Conservation (phyloP, 305 asterid species). For the Withania somnifera region DNA sequence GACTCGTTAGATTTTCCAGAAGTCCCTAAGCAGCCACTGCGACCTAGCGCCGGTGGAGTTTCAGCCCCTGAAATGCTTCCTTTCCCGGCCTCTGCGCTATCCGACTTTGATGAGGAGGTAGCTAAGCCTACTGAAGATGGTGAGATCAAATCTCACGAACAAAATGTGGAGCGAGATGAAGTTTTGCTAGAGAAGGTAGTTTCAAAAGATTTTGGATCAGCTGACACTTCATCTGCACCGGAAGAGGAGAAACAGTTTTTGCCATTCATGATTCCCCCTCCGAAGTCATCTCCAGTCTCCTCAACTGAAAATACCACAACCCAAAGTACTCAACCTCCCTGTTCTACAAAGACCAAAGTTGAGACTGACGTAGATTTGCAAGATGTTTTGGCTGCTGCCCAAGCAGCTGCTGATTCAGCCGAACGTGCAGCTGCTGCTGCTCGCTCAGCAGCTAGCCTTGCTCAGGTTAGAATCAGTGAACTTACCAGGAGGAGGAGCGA, state of each 20-base stretch:
- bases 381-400: conserved; percentile 81
- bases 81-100: conserved; percentile 71
- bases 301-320: conserved; percentile 5
- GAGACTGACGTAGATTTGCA: conserved; percentile 46
- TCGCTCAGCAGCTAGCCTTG: conserved; percentile 86
- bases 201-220: conserved; percentile 16
- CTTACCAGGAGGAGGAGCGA: conserved; percentile 35
- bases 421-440: conserved; percentile 93
- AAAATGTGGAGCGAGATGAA: conserved; percentile 21
- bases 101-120: conserved; percentile 48
- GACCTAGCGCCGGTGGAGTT: conserved; percentile 27
- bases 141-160: conserved; percentile 8
- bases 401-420: conserved; percentile 81
- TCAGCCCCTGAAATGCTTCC: conserved; percentile 81
- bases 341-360: conserved; percentile 15
- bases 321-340: conserved; percentile 20
- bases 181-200: conserved; percentile 19
- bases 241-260: conserved; percentile 49
- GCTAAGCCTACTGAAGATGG: conserved; percentile 16
- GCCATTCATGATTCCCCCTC: conserved; percentile 60
- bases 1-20: conserved; percentile 70
- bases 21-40: conserved; percentile 60
- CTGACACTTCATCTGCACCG: conserved; percentile 5
- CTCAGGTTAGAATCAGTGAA: conserved; percentile 66
- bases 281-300: conserved; percentile 21